Conservation (phyloP, 192 early-diverging fungal genomes). For the Phlyctochytrium planicorne region DNA sequence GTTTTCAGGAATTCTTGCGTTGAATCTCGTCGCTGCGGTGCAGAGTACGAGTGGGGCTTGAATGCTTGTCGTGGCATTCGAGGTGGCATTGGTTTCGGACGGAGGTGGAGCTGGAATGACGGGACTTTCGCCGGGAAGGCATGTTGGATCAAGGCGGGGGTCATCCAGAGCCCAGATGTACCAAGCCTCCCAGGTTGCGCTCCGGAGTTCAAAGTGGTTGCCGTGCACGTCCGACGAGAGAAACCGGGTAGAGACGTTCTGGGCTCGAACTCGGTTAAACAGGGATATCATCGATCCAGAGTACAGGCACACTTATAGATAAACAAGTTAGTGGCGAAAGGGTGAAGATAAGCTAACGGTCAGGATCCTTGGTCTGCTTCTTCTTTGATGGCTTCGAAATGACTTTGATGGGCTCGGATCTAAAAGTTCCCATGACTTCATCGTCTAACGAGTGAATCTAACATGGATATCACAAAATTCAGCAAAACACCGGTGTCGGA, state of each 20-base stretch:
- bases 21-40: neutral
- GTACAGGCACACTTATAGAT: slow-evolving; percentile 75
- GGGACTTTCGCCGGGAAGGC: slow-evolving; percentile 67
- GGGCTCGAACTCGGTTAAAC: slow-evolving; percentile 86
- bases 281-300: slow-evolving; percentile 84
- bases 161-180: slow-evolving; percentile 80
- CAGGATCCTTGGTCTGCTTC: slow-evolving; percentile 71
- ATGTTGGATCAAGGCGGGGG: slow-evolving; percentile 72
- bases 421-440: neutral
- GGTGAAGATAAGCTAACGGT: neutral
- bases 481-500: too few relatives aligned
- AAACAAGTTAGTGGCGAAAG: slow-evolving; percentile 62
- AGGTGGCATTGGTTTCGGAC: neutral
- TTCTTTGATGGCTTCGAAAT: slow-evolving; percentile 94
- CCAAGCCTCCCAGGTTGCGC: slow-evolving; percentile 85
- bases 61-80: neutral
- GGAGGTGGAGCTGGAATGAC: slow-evolving; percentile 14
- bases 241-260: slow-evolving; percentile 88
- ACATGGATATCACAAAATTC: neutral
- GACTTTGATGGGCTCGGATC: slow-evolving; percentile 77
- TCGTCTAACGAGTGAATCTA: neutral
- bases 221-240: slow-evolving; percentile 62
- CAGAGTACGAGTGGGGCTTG: neutral
- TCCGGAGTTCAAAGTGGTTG: slow-evolving; percentile 34
- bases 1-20: neutral